Conservation (phyloP, 768 basidiomycete species). For the Lyophyllum shimeji region DNA sequence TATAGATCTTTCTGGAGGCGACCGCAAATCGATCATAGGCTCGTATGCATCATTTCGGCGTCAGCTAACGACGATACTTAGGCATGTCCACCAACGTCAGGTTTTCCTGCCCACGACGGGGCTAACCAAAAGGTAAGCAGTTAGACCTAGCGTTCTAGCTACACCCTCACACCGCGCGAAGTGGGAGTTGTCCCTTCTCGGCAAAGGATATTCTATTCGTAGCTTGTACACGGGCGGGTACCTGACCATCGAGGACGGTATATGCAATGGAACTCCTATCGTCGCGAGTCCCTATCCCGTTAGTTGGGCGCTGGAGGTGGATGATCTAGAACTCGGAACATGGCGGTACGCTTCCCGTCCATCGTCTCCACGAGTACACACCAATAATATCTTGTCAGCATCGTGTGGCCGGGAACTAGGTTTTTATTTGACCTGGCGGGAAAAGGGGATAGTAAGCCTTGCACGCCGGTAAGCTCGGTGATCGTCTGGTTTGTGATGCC, state of each 20-base stretch:
- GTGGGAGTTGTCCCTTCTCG: conserved; percentile 30
- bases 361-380: background rate
- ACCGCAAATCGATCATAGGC: conserved; percentile 17
- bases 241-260: conserved; percentile 25
- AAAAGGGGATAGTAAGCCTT: background rate
- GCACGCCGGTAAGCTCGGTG: conserved; percentile 1
- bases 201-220: conserved; percentile 31
- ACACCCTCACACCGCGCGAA: background rate
- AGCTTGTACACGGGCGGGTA: conserved; percentile 24
- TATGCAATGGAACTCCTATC: conserved; percentile 17
- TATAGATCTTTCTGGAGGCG: conserved; percentile 21
- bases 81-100: background rate
- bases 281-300: conserved; percentile 28
- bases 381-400: conserved; percentile 13
- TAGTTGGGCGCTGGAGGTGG: conserved; percentile 28
- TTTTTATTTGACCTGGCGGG: conserved; percentile 21
- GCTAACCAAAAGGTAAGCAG: conserved; percentile 27
- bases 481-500: background rate
- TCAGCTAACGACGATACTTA: no score
- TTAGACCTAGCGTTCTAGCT: background rate
- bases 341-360: conserved; percentile 18
- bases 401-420: conserved; percentile 23
- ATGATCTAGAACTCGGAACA: conserved; percentile 16
- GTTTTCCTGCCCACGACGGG: conserved; percentile 21
- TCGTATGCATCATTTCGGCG: background rate